These are phyloP conservation scores for Rusavskia elegans DNA, from an alignment of 495 filamentous ascomycete species.

Conservation along the genomic window DNA sequence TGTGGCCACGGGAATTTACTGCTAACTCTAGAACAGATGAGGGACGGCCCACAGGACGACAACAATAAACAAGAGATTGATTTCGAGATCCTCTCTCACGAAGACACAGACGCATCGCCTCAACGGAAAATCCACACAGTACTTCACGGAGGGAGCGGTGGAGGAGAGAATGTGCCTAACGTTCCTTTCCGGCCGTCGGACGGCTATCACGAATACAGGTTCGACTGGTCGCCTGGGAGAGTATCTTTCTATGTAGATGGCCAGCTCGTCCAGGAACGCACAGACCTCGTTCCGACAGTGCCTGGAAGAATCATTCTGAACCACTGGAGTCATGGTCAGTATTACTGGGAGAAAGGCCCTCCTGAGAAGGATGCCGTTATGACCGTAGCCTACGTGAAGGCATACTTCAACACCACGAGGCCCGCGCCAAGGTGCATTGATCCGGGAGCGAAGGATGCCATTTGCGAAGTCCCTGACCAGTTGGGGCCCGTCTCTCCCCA, in stretches of 20 bases:
- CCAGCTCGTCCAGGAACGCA: slow-evolving; percentile 33
- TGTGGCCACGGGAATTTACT: no score
- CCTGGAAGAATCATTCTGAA: slow-evolving; percentile 49
- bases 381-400: slow-evolving; percentile 49
- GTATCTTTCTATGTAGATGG: slow-evolving; percentile 54
- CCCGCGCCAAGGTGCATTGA: slow-evolving; percentile 30
- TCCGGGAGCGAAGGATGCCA: slow-evolving; percentile 18
- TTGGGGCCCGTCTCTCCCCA: slow-evolving; percentile 13
- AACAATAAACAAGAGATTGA: slow-evolving; percentile 70
- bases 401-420: slow-evolving; percentile 52
- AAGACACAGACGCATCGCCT: slow-evolving; percentile 33
- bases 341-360: slow-evolving; percentile 50
- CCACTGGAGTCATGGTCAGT: slow-evolving; percentile 67
- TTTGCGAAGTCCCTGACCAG: slow-evolving; percentile 44
- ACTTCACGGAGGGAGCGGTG: slow-evolving; percentile 37
- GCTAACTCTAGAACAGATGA: no score
- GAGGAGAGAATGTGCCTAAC: slow-evolving; percentile 20
- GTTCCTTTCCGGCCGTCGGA: slow-evolving; percentile 46
- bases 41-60: slow-evolving; percentile 34
- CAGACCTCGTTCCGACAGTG: slow-evolving; percentile 32
- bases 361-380: slow-evolving; percentile 42
- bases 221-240: slow-evolving; percentile 45
- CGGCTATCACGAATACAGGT: slow-evolving; percentile 58
- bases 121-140: slow-evolving; percentile 47
- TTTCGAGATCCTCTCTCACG: slow-evolving; percentile 51